These are phyloP conservation scores for Blastobotrys illinoisensis DNA, from an alignment of 1,139 yeast genomes.

Conservation along the genomic window DNA sequence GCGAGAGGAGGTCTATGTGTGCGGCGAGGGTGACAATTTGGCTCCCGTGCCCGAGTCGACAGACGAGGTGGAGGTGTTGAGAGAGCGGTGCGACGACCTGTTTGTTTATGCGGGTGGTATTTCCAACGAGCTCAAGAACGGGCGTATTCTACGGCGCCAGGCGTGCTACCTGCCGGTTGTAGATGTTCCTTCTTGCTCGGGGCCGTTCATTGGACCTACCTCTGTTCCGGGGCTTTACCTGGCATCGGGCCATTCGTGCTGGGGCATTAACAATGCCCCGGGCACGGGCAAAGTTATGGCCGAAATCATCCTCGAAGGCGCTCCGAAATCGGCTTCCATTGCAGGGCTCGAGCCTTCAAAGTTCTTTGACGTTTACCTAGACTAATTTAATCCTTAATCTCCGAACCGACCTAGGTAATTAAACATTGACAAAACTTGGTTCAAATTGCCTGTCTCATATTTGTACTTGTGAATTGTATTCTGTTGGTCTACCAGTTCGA, in stretches of 20 bases:
- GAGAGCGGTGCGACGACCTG: slow-evolving; percentile 81
- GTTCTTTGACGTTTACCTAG: not conserved
- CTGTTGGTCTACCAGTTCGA: too few relatives aligned
- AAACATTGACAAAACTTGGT: too few relatives aligned
- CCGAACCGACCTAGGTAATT: too few relatives aligned
- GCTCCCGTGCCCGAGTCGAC: slow-evolving; percentile 92
- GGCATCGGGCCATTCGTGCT: slow-evolving; percentile 94
- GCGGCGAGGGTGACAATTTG: slow-evolving; percentile 93
- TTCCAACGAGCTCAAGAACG: slow-evolving; percentile 64
- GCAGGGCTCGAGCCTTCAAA: not conserved
- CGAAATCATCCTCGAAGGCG: slow-evolving; percentile 81
- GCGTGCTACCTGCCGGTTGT: slow-evolving; percentile 95
- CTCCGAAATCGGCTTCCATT: slow-evolving; percentile 25
- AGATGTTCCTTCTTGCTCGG: slow-evolving; percentile 85
- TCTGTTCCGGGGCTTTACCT: slow-evolving; percentile 71
- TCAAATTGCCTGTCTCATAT: too few relatives aligned
- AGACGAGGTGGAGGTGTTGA: slow-evolving; percentile 85
- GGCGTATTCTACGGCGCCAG: slow-evolving; percentile 76
- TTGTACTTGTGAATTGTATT: too few relatives aligned
- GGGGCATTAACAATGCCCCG: slow-evolving; percentile 98
- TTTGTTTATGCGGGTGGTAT: slow-evolving; percentile 77
- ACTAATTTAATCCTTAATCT: not conserved
- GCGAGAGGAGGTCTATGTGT: slow-evolving; percentile 90
- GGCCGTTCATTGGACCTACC: slow-evolving; percentile 92
- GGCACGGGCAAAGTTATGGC: slow-evolving; percentile 92